Percentiles rank a stretch among this genome's conserved stretches.
These are phyloP conservation scores for Gentiana macrophylla DNA, from an alignment of 257 asterid genomes.

Conservation along the genomic window DNA sequence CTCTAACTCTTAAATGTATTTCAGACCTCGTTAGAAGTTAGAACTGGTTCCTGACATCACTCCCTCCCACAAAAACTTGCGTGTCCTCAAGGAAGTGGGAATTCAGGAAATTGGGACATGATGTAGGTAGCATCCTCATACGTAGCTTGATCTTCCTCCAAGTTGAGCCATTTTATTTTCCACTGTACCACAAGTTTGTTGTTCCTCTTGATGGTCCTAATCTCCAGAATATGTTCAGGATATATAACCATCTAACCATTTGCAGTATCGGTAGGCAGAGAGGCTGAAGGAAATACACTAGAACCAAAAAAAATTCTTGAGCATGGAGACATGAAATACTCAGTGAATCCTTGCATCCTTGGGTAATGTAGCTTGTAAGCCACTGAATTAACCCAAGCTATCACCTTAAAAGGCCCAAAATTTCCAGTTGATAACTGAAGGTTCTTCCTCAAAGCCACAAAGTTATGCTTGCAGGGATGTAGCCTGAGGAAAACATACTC, in stretches of 20 bases:
- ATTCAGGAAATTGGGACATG: background rate
- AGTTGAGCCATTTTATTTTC: background rate
- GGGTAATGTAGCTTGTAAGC: background rate
- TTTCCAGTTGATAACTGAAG: background rate
- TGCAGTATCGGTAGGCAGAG: background rate
- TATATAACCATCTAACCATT: background rate
- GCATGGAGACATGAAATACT: background rate
- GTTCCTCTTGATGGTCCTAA: background rate
- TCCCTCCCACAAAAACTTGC: too few relatives aligned
- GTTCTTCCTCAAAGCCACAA: background rate
- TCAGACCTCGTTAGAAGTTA: too few relatives aligned
- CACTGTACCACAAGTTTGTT: background rate
- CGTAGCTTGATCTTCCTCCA: background rate
- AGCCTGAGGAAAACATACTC: too few relatives aligned
- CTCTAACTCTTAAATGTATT: too few relatives aligned
- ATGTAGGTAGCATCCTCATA: background rate
- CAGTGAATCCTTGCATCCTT: background rate
- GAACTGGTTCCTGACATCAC: too few relatives aligned
- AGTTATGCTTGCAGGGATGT: background rate
- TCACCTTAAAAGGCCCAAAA: background rate
- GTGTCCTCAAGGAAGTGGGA: too few relatives aligned
- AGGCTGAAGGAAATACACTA: background rate
- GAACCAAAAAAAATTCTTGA: background rate
- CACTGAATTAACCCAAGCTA: background rate
- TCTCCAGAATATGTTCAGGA: background rate